Evolutionary conservation across 768 basidiomycete species (phyloP), one percentile per base, ranked within the genome.

Genomic region (Kwoniella europaea): DNA sequence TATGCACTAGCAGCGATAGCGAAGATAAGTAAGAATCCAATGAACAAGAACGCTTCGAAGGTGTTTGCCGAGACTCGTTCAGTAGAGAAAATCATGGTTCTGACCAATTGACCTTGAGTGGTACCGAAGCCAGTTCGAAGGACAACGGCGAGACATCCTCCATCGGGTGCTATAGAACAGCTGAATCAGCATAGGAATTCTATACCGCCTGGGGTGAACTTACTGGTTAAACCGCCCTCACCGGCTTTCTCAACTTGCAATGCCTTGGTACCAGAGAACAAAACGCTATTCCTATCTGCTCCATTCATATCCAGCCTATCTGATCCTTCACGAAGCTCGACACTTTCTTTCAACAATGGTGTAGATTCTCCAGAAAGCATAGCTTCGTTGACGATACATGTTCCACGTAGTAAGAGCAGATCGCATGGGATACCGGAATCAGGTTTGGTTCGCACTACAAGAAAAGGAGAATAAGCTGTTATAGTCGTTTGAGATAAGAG

Each of bases 321-420:
- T 4, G 85, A 82, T 0, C 86, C 85, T 5, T 95, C 92, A 10
- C 93, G 86, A 0, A 98, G 86, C 73, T 93, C 91, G 67, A 98
- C 91, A 15, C 92, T 94, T 79, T 99, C 97, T 80, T 99, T 99
- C 58, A 99, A 86, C 10, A 99, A 86, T 0, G 97, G 97, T 0
- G 97, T 99, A 0, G 94, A 97, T 85, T 99, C 97, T 62, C 97
- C 97, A 1, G 94, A 97, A 2, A 99, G 86, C 97, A 99, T 98
- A 29, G 97, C 97, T 83, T 99, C 97, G 82, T 99, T 99, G 74
- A 98, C 95, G 77, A 99, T 98, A 72, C 91, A 91, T 0, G 93
- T 92, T 10, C 97, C 97, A 67, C 90, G 89, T 13, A 98, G 84
- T n/a, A 99, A 88, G 18, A 99, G 88, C 46, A 99, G 88, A 79